Evolutionary conservation across 306 rosid genomes (phyloP).

Genomic region (Vachellia pachyceras): DNA sequence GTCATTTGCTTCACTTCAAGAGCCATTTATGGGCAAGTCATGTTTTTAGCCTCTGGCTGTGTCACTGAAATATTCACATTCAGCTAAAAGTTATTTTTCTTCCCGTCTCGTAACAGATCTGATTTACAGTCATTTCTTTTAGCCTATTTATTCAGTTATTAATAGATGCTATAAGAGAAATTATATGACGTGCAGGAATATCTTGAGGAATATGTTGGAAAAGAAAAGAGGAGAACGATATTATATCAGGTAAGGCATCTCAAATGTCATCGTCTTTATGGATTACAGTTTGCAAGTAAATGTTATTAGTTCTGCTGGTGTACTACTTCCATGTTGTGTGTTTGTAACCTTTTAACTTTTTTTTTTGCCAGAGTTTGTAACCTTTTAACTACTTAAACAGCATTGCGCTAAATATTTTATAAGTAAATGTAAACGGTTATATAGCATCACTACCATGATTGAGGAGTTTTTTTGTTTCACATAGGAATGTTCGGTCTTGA

Average conservation of each 20-base stretch:
- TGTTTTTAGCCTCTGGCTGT: constrained; percentile 9
- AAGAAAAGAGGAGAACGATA: constrained; percentile 66
- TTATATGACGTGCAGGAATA: constrained; percentile 68
- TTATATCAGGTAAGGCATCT: constrained; percentile 70
- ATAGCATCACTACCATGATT: not conserved
- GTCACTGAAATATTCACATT: constrained; percentile 9
- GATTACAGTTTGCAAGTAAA: not conserved
- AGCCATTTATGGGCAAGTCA: too few species aligned
- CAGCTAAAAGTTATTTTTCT: constrained; percentile 1
- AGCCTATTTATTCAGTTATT: too few species aligned
- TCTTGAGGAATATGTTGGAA: constrained; percentile 86
- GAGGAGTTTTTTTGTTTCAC: not conserved
- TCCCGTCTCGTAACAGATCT: constrained; percentile 2
- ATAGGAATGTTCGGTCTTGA: not conserved
- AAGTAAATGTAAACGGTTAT: not conserved
- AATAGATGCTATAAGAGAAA: constrained; percentile 14
- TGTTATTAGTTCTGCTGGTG: constrained; percentile 12
- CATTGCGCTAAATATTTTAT: constrained; percentile 8
- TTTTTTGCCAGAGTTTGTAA: too few species aligned
- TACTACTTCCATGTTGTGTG: constrained; percentile 20
- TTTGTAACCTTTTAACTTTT: too few species aligned
- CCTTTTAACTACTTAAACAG: constrained; percentile 17
- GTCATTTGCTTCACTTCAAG: constrained; percentile 16
- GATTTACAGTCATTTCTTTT: constrained; percentile 1
- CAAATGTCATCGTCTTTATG: constrained; percentile 13